These are phyloP conservation scores for Hamiltosporidium magnivora DNA, from an alignment of 371 early-diverging fungal genomes.

Conservation along the genomic window DNA sequence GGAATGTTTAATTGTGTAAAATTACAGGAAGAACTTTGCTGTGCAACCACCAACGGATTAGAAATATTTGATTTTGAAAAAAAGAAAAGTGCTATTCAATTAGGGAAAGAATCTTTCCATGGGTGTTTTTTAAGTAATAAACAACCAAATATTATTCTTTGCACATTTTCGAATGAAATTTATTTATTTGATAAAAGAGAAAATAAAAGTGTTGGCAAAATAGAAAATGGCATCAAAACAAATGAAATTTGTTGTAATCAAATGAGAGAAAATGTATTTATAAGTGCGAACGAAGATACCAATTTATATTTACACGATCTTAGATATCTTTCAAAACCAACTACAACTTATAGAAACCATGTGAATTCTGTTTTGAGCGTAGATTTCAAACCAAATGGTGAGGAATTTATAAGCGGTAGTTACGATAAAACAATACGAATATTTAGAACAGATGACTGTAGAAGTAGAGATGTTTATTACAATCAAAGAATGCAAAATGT, in stretches of 20 bases:
- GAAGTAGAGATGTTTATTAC: constrained; percentile 83
- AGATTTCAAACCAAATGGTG: constrained; percentile 89
- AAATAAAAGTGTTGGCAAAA: constrained; percentile 13
- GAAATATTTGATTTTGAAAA: constrained; percentile 33
- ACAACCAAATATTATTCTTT: too few relatives aligned
- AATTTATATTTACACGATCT: constrained; percentile 85
- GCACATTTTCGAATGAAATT: background rate
- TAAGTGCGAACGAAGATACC: constrained; percentile 80
- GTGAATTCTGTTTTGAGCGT: constrained; percentile 87
- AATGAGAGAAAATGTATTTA: constrained; percentile 7
- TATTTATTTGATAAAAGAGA: constrained; percentile 43
- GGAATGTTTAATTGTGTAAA: too few relatives aligned
- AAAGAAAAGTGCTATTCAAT: background rate
- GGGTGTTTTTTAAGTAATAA: too few relatives aligned
- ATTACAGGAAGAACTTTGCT: too few relatives aligned
- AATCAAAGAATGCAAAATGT: constrained; percentile 81
- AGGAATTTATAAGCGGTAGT: constrained; percentile 79
- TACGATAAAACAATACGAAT: constrained; percentile 85
- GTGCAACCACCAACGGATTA: constrained; percentile 1
- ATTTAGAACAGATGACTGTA: constrained; percentile 66
- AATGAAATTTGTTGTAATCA: constrained; percentile 45
- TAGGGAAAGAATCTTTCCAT: too few relatives aligned
- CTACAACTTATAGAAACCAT: constrained; percentile 76
- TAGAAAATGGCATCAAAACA: constrained; percentile 21
- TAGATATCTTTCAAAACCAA: constrained; percentile 70